Conservation (phyloP, 179 eudicot species). For the Beta macrorhiza region DNA sequence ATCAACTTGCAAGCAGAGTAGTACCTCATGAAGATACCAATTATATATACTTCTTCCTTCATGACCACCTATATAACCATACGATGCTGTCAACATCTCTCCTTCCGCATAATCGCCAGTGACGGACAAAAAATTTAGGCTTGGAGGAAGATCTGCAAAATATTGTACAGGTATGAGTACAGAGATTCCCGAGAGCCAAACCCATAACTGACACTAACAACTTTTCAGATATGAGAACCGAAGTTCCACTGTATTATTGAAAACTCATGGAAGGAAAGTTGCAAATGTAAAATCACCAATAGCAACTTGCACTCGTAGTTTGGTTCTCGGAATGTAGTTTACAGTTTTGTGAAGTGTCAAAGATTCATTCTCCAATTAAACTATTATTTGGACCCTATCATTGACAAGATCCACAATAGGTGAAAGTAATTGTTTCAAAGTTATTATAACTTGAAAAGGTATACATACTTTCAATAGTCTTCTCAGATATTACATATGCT, state of each 20-base stretch:
- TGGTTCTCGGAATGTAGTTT: background rate
- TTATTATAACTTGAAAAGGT: background rate
- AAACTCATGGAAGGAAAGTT: background rate
- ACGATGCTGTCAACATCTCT: constrained; percentile 85
- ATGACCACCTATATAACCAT: constrained; percentile 96
- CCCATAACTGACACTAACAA: background rate
- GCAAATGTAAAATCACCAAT: background rate
- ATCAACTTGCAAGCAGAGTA: background rate
- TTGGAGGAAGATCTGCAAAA: constrained; percentile 90
- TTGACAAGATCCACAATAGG: background rate
- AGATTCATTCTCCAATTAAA: background rate
- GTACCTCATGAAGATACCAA: constrained; percentile 96
- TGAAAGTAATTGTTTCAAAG: background rate
- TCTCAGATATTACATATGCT: constrained; percentile 69
- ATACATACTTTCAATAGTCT: constrained; percentile 76
- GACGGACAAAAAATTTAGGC: constrained; percentile 82
- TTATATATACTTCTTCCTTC: constrained; percentile 87
- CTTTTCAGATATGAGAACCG: background rate
- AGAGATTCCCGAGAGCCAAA: background rate
- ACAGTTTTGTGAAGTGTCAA: background rate
- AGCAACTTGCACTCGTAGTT: background rate
- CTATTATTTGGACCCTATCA: background rate
- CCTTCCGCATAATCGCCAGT: constrained; percentile 93
- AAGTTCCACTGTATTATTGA: background rate
- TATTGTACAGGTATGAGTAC: constrained; percentile 22